Evolutionary conservation across 768 basidiomycete genomes (phyloP).

Genomic region (Serpula lacrymans): DNA sequence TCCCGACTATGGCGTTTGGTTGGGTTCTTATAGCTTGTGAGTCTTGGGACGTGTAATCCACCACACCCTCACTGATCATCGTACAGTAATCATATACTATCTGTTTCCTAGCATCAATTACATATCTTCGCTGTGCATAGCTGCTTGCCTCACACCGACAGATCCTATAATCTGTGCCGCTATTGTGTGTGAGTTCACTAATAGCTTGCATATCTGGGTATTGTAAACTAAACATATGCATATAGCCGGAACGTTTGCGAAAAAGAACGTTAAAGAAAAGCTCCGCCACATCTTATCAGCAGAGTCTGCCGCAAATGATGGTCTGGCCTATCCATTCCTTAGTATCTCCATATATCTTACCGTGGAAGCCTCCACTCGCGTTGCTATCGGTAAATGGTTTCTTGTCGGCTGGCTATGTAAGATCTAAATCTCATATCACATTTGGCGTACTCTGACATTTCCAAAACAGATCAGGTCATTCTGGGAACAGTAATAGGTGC

Average conservation of each 20-base stretch:
- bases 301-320: slow-evolving; percentile 95
- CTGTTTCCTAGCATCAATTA: slow-evolving; percentile 72
- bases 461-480: slow-evolving; percentile 69
- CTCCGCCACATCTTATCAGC: slow-evolving; percentile 80
- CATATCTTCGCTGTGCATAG: slow-evolving; percentile 78
- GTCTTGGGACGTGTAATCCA: slow-evolving; percentile 10
- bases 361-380: slow-evolving; percentile 55
- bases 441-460: slow-evolving; percentile 3
- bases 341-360: slow-evolving; percentile 83
- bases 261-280: slow-evolving; percentile 65
- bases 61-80: neutral
- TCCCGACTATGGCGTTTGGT: slow-evolving; percentile 83
- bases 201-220: neutral
- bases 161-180: slow-evolving; percentile 91
- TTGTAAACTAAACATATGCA: too few relatives aligned
- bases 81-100: slow-evolving; percentile 56
- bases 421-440: too few relatives aligned
- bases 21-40: slow-evolving; percentile 75
- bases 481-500: slow-evolving; percentile 71
- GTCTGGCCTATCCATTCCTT: slow-evolving; percentile 91
- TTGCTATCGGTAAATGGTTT: slow-evolving; percentile 82
- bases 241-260: slow-evolving; percentile 67
- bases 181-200: slow-evolving; percentile 54
- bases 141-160: slow-evolving; percentile 89
- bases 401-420: slow-evolving; percentile 79